phyloP scores from a whole-genome alignment of 371 early-diverging fungal genomes.

The Rhizopus microsporus region DNA sequence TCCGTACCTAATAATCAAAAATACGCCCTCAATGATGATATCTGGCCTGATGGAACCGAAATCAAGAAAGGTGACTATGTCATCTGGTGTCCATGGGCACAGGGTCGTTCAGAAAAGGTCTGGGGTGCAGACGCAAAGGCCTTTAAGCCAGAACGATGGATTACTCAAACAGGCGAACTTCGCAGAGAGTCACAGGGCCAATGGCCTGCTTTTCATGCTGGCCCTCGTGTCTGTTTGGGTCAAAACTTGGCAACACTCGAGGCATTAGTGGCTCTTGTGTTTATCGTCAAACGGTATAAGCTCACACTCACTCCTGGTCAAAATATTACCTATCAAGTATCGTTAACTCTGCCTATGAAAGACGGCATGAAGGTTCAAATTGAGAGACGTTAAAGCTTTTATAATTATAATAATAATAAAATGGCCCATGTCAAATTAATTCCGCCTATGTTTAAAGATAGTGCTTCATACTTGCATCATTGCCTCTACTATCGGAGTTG shows the following conservation, averaged over 20 bases:
- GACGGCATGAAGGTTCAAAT: constrained; percentile 42
- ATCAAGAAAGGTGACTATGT: constrained; percentile 56
- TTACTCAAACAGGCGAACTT: constrained; percentile 30
- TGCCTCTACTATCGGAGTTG: no score
- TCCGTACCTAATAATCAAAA: constrained; percentile 62
- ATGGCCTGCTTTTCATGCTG: constrained; percentile 63
- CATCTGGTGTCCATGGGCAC: constrained; percentile 50
- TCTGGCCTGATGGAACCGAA: constrained; percentile 63
- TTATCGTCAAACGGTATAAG: constrained; percentile 38
- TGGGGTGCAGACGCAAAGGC: constrained; percentile 67
- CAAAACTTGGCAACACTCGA: constrained; percentile 41
- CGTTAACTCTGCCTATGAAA: constrained; percentile 53
- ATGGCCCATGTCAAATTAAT: no score
- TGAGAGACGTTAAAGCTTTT: constrained; percentile 5
- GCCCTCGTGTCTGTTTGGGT: constrained; percentile 71
- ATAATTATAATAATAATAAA: no score
- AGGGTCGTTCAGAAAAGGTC: constrained; percentile 54
- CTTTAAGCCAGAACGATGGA: constrained; percentile 70
- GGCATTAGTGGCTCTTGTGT: constrained; percentile 34
- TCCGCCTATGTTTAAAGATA: no score
- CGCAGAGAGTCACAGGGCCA: constrained; percentile 25
- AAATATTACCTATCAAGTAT: constrained; percentile 31
- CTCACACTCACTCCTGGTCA: constrained; percentile 42
- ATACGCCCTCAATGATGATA: constrained; percentile 57
- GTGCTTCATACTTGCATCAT: no score